Conservation (phyloP, 2,329 filamentous ascomycete species). For the Diaporthe capsici region DNA sequence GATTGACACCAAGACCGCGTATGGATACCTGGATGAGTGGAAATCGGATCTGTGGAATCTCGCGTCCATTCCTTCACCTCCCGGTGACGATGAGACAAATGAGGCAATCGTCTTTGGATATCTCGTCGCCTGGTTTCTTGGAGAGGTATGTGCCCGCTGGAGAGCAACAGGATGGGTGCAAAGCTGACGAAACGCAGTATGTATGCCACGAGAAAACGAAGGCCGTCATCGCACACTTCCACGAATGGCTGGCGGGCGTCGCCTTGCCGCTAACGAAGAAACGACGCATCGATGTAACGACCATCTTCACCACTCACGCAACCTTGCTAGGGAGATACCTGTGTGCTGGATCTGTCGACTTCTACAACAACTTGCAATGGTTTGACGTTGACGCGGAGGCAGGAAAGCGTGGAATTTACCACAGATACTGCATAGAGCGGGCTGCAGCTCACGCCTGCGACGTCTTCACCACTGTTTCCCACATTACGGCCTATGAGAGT, state of each 20-base stretch:
- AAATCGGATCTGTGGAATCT: slow-evolving; percentile 95
- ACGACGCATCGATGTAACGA: slow-evolving; percentile 95
- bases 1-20: slow-evolving; percentile 95
- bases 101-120: slow-evolving; percentile 98
- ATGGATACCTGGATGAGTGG: slow-evolving; percentile 94
- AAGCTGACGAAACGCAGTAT: slow-evolving; percentile 70
- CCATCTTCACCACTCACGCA: slow-evolving; percentile 98
- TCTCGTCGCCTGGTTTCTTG: slow-evolving; percentile 96
- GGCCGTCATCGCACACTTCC: slow-evolving; percentile 97
- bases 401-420: slow-evolving; percentile 98
- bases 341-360: slow-evolving; percentile 96
- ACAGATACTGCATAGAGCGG: slow-evolving; percentile 97
- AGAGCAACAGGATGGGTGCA: slow-evolving; percentile 37
- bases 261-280: slow-evolving; percentile 93
- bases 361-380: slow-evolving; percentile 98
- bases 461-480: slow-evolving; percentile 98
- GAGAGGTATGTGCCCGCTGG: slow-evolving; percentile 77
- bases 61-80: slow-evolving; percentile 93
- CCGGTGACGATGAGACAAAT: slow-evolving; percentile 93
- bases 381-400: slow-evolving; percentile 98
- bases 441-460: slow-evolving; percentile 92
- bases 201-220: slow-evolving; percentile 92
- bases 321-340: slow-evolving; percentile 96
- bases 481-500: slow-evolving; percentile 98
- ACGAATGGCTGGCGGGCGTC: slow-evolving; percentile 98